phyloP scores from a whole-genome alignment of 306 rosid species.

The Cucumis cinereus region DNA sequence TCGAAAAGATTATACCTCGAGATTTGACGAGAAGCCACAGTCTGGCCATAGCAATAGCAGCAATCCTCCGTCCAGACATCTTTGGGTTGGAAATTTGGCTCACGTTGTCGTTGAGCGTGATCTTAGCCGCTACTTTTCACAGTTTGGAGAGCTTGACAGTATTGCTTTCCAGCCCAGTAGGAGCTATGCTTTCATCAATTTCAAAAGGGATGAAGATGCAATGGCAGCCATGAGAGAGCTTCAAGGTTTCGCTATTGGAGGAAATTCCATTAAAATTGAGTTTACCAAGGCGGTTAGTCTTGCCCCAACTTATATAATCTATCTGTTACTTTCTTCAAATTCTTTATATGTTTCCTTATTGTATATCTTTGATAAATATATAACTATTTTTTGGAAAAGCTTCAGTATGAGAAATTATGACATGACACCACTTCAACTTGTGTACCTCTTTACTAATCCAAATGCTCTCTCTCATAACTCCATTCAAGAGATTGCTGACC shows the following conservation, averaged over 20 bases:
- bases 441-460: neutral
- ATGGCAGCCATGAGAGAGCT: slow-evolving; percentile 59
- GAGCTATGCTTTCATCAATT: slow-evolving; percentile 80
- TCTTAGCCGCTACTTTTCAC: slow-evolving; percentile 45
- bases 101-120: slow-evolving; percentile 54
- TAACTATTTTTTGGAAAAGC: neutral
- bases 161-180: slow-evolving; percentile 81
- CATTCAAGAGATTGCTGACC: neutral
- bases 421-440: neutral
- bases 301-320: slow-evolving; percentile 31
- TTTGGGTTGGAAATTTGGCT: slow-evolving; percentile 82
- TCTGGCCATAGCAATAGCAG: slow-evolving; percentile 13
- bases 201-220: slow-evolving; percentile 64
- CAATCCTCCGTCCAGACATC: slow-evolving; percentile 69
- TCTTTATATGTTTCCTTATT: slow-evolving; percentile 13
- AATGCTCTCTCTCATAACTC: neutral
- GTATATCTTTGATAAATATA: slow-evolving; percentile 3
- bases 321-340: slow-evolving; percentile 29
- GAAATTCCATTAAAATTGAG: slow-evolving; percentile 82
- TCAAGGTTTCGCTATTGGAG: slow-evolving; percentile 60
- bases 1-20: slow-evolving; percentile 19
- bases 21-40: slow-evolving; percentile 18
- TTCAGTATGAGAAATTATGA: neutral
- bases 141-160: slow-evolving; percentile 62
- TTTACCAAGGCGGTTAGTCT: slow-evolving; percentile 99